A percentile compares a stretch with the other conserved stretches of the same genome.
These are phyloP conservation scores for Eucalyptus melliodora DNA, from an alignment of 345 rosid genomes.

Conservation along the genomic window DNA sequence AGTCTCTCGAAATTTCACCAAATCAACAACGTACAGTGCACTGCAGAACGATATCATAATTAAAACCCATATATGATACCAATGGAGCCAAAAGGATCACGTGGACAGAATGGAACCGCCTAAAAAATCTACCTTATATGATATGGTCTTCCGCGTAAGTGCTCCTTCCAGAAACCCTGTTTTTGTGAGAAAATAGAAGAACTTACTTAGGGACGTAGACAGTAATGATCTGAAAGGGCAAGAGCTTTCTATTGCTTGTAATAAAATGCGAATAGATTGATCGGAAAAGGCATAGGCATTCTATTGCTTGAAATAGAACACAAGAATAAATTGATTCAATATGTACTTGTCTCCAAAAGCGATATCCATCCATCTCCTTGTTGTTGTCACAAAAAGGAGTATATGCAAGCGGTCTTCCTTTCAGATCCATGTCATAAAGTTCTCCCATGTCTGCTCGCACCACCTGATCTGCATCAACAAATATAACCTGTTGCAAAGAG, in stretches of 20 bases:
- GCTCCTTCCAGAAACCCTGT: slow-evolving; percentile 99
- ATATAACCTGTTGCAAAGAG: slow-evolving; percentile 55
- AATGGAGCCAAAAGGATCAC: neutral
- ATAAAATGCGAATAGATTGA: neutral
- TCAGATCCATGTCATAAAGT: slow-evolving; percentile 92
- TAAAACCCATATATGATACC: slow-evolving; percentile 3
- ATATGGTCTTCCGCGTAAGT: slow-evolving; percentile 81
- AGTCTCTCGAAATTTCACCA: slow-evolving; percentile 87
- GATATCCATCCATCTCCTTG: slow-evolving; percentile 96
- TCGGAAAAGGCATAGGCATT: neutral
- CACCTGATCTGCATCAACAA: slow-evolving; percentile 97
- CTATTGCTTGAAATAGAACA: neutral
- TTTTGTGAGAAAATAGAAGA: neutral
- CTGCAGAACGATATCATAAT: slow-evolving; percentile 25
- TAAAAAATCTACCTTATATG: slow-evolving; percentile 72
- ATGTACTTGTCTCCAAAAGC: slow-evolving; percentile 93
- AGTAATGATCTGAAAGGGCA: neutral
- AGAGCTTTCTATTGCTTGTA: neutral
- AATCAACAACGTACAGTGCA: slow-evolving; percentile 93
- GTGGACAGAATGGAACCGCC: neutral
- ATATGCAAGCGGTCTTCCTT: slow-evolving; percentile 97
- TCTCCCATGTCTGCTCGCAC: slow-evolving; percentile 97
- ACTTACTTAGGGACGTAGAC: neutral
- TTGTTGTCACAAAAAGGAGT: slow-evolving; percentile 98
- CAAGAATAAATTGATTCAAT: neutral